Evolutionary conservation across 257 asterid species (phyloP).

Genomic region (Henckelia pumila): DNA sequence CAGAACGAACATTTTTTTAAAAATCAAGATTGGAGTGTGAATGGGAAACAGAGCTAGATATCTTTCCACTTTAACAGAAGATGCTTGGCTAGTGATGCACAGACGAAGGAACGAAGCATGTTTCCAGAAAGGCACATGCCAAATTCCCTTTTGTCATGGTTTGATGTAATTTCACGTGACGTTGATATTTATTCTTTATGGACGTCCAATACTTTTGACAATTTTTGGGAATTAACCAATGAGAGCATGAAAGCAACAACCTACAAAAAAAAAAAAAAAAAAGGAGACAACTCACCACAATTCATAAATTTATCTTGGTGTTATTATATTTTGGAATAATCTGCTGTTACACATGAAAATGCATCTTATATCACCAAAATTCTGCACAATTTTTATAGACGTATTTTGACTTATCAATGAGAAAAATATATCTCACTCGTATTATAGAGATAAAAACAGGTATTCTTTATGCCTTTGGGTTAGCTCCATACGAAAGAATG

Average conservation of each 20-base stretch:
- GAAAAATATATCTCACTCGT: too few relatives aligned
- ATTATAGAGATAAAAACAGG: too few relatives aligned
- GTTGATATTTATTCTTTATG: conserved; percentile 25
- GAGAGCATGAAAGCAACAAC: conserved; percentile 19
- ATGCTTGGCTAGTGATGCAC: conserved; percentile 17
- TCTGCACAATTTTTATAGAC: too few relatives aligned
- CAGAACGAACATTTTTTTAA: too few relatives aligned
- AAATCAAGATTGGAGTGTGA: not conserved
- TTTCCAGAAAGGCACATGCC: conserved; percentile 27
- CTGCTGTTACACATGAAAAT: too few relatives aligned
- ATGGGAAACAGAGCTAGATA: not conserved
- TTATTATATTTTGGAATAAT: too few relatives aligned
- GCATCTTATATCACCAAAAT: too few relatives aligned
- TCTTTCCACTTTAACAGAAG: conserved; percentile 6
- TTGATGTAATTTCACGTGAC: not conserved
- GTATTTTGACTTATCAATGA: too few relatives aligned
- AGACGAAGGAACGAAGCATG: conserved; percentile 36
- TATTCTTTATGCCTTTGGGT: conserved; percentile 15
- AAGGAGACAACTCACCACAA: not conserved
- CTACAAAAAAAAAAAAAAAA: too few relatives aligned
- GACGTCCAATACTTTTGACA: conserved; percentile 33
- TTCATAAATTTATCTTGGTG: not conserved
- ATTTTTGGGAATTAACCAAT: conserved; percentile 11
- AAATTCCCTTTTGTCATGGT: not conserved
- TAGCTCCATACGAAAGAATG: conserved; percentile 13